These are phyloP conservation scores for Candida morakotiae DNA, from an alignment of 805 yeast species.

Conservation along the genomic window DNA sequence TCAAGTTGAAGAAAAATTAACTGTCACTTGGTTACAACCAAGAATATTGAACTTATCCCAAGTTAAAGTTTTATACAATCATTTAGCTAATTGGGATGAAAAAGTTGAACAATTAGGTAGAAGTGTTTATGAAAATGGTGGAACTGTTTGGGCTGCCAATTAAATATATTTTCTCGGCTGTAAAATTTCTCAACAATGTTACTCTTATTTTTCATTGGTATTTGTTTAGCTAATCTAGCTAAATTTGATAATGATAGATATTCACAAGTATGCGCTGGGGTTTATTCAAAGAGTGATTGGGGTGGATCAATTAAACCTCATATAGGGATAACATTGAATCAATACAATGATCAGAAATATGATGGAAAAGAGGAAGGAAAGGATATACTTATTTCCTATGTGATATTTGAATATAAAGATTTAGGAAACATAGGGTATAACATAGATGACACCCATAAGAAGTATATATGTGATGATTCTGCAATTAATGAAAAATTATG, in stretches of 20 bases:
- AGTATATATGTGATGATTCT: constrained; percentile 69
- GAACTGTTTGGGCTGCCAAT: constrained; percentile 38
- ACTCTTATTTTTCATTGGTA: background rate
- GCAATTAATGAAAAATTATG: constrained; percentile 60
- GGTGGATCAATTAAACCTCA: constrained; percentile 61
- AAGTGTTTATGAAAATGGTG: constrained; percentile 35
- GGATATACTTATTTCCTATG: constrained; percentile 53
- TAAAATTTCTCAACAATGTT: background rate
- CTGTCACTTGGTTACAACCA: constrained; percentile 94
- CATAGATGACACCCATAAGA: constrained; percentile 34
- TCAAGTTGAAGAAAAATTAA: constrained; percentile 74
- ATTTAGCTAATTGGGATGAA: constrained; percentile 72
- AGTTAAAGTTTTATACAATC: constrained; percentile 68
- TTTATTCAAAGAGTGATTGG: constrained; percentile 85
- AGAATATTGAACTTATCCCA: constrained; percentile 82
- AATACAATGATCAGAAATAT: constrained; percentile 25
- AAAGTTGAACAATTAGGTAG: constrained; percentile 61
- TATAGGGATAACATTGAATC: constrained; percentile 26
- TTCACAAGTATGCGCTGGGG: constrained; percentile 80
- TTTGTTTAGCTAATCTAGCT: constrained; percentile 39
- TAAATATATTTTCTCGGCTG: constrained; percentile 8
- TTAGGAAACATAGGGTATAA: constrained; percentile 59
- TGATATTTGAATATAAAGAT: constrained; percentile 83
- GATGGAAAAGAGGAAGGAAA: constrained; percentile 24
- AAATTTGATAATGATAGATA: constrained; percentile 41